Conservation (phyloP, 345 rosid genomes). For the Acer negundo region DNA sequence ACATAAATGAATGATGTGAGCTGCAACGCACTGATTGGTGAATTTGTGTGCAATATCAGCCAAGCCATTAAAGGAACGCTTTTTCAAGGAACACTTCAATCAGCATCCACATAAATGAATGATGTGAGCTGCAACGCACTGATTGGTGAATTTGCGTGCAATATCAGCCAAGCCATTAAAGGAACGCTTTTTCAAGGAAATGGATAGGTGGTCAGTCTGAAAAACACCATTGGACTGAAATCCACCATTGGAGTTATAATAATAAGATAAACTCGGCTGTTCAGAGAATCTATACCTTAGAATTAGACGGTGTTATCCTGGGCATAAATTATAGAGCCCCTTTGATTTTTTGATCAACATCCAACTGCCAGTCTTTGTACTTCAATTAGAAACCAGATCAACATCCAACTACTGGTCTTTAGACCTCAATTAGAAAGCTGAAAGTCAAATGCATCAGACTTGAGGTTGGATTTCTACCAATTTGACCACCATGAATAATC, state of each 20-base stretch:
- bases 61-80: too few relatives aligned
- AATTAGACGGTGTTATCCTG: neutral
- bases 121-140: neutral
- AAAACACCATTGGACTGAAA: neutral
- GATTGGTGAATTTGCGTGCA: neutral
- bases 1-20: neutral
- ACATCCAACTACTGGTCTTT: neutral
- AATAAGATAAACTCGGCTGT: neutral
- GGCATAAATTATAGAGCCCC: neutral
- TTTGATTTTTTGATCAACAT: neutral
- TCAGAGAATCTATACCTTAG: neutral
- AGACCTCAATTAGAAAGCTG: neutral
- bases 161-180: neutral
- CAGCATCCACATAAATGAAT: neutral
- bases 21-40: neutral
- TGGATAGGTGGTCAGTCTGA: neutral
- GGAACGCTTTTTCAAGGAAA: neutral
- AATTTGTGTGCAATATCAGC: neutral
- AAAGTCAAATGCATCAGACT: neutral
- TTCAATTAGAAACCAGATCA: neutral
- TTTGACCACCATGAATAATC: neutral
- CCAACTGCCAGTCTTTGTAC: neutral
- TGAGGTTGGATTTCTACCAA: neutral
- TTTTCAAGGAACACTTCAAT: too few relatives aligned
- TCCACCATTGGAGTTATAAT: too few relatives aligned